Evolutionary conservation across 2,329 filamentous ascomycete species (phyloP).

Genomic region (Monosporascus ibericus): DNA sequence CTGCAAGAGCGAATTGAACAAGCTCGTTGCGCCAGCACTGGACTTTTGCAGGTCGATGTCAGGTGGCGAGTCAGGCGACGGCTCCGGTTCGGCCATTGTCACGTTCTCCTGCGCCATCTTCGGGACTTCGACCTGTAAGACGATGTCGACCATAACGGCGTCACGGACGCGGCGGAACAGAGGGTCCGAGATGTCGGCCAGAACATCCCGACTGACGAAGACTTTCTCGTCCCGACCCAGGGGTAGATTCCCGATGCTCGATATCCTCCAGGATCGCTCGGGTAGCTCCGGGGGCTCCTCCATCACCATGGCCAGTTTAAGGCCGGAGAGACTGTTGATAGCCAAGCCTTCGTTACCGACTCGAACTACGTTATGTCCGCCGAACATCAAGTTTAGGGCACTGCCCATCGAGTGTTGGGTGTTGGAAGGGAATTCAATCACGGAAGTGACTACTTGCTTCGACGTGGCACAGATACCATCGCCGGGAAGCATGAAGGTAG

Average conservation of each 20-base stretch:
- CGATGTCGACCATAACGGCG: slow-evolving; percentile 64
- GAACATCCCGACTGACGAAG: slow-evolving; percentile 69
- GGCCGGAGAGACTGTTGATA: slow-evolving; percentile 47
- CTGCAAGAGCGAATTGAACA: slow-evolving; percentile 35
- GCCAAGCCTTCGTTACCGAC: slow-evolving; percentile 39
- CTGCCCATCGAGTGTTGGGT: slow-evolving; percentile 33
- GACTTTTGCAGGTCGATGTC: slow-evolving; percentile 15
- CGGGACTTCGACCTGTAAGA: slow-evolving; percentile 48
- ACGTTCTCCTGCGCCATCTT: slow-evolving; percentile 11
- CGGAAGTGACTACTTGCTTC: slow-evolving; percentile 62
- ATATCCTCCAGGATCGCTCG: slow-evolving; percentile 60
- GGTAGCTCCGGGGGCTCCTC: slow-evolving; percentile 41
- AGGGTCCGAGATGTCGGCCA: slow-evolving; percentile 72
- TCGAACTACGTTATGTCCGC: slow-evolving; percentile 41
- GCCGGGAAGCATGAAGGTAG: slow-evolving; percentile 63
- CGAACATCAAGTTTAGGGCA: slow-evolving; percentile 41
- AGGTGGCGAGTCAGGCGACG: slow-evolving; percentile 20
- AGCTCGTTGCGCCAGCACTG: slow-evolving; percentile 15
- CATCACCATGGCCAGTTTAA: slow-evolving; percentile 61
- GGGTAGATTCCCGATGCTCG: slow-evolving; percentile 72
- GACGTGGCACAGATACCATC: slow-evolving; percentile 75
- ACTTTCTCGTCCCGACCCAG: slow-evolving; percentile 85
- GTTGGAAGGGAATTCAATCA: slow-evolving; percentile 54
- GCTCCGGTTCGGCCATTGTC: slow-evolving; percentile 20
- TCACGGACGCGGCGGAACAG: slow-evolving; percentile 78